Conservation (phyloP, 768 basidiomycete species). For the Boletus sp. region DNA sequence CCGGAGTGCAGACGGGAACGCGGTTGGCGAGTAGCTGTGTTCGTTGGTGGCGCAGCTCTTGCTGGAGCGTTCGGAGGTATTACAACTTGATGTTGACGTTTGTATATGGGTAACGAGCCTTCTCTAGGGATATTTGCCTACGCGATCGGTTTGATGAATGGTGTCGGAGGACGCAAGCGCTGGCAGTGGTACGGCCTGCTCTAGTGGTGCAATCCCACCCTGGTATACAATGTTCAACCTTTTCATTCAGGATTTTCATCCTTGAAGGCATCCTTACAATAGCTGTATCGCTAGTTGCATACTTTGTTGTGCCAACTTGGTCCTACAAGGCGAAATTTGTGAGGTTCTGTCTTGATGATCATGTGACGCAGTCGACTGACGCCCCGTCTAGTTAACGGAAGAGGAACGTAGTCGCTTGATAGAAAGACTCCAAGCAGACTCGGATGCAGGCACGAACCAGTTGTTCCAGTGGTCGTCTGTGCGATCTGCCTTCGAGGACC, state of each 20-base stretch:
- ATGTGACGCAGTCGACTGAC: not conserved
- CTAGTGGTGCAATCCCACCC: no score
- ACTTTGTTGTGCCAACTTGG: constrained; percentile 58
- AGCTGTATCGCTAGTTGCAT: constrained; percentile 43
- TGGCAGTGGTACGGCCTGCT: constrained; percentile 50
- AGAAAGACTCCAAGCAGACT: constrained; percentile 47
- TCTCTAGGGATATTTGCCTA: constrained; percentile 53
- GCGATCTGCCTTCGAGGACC: constrained; percentile 53
- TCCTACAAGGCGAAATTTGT: constrained; percentile 56
- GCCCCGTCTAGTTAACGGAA: constrained; percentile 44
- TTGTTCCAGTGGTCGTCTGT: constrained; percentile 58
- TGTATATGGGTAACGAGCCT: not conserved
- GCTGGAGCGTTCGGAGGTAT: constrained; percentile 62
- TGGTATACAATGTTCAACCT: not conserved
- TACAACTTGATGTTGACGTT: not conserved
- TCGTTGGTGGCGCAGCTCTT: constrained; percentile 59
- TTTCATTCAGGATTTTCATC: constrained; percentile 50
- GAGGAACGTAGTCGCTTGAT: constrained; percentile 49
- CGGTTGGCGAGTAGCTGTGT: constrained; percentile 58
- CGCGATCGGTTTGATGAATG: constrained; percentile 57
- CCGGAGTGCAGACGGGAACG: constrained; percentile 45
- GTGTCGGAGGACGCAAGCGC: constrained; percentile 53
- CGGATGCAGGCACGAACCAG: constrained; percentile 52
- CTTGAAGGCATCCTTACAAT: constrained; percentile 53
- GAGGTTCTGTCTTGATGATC: constrained; percentile 16